These are phyloP conservation scores for Penicillium paxilli DNA, from an alignment of 495 filamentous ascomycete genomes.

Conservation along the genomic window DNA sequence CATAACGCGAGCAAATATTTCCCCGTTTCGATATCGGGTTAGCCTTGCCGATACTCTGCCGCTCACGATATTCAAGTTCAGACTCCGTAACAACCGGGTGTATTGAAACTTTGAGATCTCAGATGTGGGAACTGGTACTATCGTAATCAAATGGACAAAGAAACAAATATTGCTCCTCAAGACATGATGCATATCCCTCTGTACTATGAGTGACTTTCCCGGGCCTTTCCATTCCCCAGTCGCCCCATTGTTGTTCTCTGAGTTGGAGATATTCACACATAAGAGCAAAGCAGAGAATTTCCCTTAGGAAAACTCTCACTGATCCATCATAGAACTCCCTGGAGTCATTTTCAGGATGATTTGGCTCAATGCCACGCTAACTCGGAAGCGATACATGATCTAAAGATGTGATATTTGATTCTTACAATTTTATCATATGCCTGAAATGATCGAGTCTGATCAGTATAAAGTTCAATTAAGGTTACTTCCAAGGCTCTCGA, in stretches of 20 bases:
- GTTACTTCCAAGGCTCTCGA: too few species aligned
- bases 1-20: too few species aligned
- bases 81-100: background rate
- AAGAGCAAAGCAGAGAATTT: constrained; percentile 4
- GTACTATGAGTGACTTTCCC: background rate
- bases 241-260: constrained; percentile 6
- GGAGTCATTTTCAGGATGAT: constrained; percentile 2
- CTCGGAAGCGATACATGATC: too few species aligned
- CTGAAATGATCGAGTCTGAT: too few species aligned
- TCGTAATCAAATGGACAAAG: constrained; percentile 6
- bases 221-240: constrained; percentile 9
- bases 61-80: background rate
- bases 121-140: background rate
- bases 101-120: background rate
- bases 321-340: constrained; percentile 7
- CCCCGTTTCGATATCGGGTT: too few species aligned
- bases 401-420: too few species aligned
- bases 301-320: background rate
- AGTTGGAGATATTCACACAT: background rate
- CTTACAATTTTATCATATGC: too few species aligned
- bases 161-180: constrained; percentile 5
- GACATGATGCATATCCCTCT: background rate
- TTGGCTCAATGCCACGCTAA: too few species aligned
- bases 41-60: too few species aligned
- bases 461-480: too few species aligned